phyloP scores from a whole-genome alignment of 2,329 filamentous ascomycete genomes.

The Davidsoniella eucalypti region DNA sequence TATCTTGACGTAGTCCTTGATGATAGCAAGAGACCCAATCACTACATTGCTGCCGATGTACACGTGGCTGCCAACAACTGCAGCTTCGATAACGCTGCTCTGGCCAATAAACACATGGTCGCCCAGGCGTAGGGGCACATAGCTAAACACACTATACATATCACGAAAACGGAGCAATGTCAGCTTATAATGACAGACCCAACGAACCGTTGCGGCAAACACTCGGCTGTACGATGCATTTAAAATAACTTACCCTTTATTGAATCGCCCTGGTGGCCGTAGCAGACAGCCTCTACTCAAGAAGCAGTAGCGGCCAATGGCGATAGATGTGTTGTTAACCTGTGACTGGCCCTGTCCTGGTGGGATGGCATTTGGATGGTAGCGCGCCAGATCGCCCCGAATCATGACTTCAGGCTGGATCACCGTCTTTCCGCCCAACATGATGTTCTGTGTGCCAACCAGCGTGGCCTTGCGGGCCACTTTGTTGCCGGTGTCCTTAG shows the following conservation, averaged over 20 bases:
- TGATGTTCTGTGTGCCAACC: constrained; percentile 93
- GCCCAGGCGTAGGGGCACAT: constrained; percentile 81
- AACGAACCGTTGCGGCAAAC: neutral
- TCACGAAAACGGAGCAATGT: neutral
- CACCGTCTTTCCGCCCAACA: constrained; percentile 87
- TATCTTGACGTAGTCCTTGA: constrained; percentile 86
- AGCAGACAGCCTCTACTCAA: constrained; percentile 64
- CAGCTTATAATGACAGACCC: neutral
- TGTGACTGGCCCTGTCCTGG: constrained; percentile 22
- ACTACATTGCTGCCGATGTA: constrained; percentile 64
- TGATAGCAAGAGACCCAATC: constrained; percentile 72
- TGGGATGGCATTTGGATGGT: constrained; percentile 28
- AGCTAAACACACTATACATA: constrained; percentile 42
- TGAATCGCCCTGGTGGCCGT: constrained; percentile 66
- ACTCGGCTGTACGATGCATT: neutral
- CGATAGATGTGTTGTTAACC: constrained; percentile 51
- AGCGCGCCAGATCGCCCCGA: constrained; percentile 67
- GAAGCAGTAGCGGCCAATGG: constrained; percentile 83
- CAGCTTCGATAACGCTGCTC: constrained; percentile 62
- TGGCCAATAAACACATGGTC: constrained; percentile 86
- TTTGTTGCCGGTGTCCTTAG: constrained; percentile 91
- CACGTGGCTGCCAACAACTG: constrained; percentile 69
- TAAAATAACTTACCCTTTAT: constrained; percentile 41
- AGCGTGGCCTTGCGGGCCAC: constrained; percentile 84
- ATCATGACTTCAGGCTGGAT: constrained; percentile 93